These are phyloP conservation scores for Sugiyamaella boreocaroliniensis DNA, from an alignment of 805 yeast species.

Conservation along the genomic window DNA sequence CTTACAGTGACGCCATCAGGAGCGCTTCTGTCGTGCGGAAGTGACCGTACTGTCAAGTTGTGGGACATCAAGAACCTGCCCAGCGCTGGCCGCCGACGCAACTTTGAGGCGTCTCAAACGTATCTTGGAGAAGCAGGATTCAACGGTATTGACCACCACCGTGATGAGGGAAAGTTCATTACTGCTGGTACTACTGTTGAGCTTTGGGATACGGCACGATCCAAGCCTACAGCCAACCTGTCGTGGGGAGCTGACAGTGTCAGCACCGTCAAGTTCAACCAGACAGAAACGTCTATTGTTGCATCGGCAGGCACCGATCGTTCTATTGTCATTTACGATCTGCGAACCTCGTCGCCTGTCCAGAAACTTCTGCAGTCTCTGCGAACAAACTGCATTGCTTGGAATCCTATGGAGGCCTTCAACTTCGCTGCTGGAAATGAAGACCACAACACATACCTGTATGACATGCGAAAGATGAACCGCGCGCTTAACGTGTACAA, in stretches of 20 bases:
- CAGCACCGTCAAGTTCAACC: constrained; percentile 74
- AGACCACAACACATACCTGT: constrained; percentile 88
- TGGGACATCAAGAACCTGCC: constrained; percentile 59
- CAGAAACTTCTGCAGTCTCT: constrained; percentile 80
- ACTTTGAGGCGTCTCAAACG: constrained; percentile 62
- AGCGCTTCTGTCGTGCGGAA: constrained; percentile 75
- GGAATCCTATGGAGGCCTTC: constrained; percentile 98
- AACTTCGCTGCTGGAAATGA: constrained; percentile 88
- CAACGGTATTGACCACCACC: constrained; percentile 80
- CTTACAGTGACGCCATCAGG: constrained; percentile 63
- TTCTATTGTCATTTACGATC: constrained; percentile 82
- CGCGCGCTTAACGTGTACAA: constrained; percentile 79
- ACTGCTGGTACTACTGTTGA: constrained; percentile 90
- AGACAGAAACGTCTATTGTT: constrained; percentile 78
- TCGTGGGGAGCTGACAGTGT: constrained; percentile 98
- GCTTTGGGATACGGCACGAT: constrained; percentile 84
- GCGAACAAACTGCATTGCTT: constrained; percentile 77
- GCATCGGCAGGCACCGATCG: constrained; percentile 91
- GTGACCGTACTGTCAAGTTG: constrained; percentile 79
- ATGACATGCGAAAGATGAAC: constrained; percentile 92
- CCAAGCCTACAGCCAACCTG: constrained; percentile 66
- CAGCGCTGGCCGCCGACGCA: constrained; percentile 19
- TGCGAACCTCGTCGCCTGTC: constrained; percentile 83
- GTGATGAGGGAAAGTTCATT: constrained; percentile 63
- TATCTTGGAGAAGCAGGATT: constrained; percentile 80